Conservation (phyloP, 495 filamentous ascomycete genomes). For the Hypoxylon subgilvum region DNA sequence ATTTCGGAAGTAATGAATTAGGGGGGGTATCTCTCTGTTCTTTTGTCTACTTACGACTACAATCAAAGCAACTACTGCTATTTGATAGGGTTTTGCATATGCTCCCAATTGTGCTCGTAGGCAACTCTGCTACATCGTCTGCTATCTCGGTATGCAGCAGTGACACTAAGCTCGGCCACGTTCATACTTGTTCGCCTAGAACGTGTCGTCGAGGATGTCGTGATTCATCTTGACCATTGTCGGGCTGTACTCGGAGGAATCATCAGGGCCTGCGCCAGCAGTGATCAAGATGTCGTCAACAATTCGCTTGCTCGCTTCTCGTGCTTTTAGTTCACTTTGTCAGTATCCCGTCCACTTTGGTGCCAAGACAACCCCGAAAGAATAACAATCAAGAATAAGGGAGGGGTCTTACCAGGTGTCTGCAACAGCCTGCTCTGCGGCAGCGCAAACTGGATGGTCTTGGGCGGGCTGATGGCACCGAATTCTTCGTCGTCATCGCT, state of each 20-base stretch:
- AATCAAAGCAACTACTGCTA: constrained; percentile 11
- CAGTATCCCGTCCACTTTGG: constrained; percentile 1
- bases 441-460: constrained; percentile 96
- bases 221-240: constrained; percentile 74
- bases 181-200: constrained; percentile 47
- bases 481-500: constrained; percentile 67
- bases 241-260: constrained; percentile 68
- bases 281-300: constrained; percentile 89
- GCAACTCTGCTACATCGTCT: neutral
- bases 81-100: neutral
- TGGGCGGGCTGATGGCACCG: constrained; percentile 82
- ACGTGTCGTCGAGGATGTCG: constrained; percentile 72
- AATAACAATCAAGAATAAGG: no score
- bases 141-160: neutral
- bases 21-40: constrained; percentile 35
- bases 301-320: constrained; percentile 89
- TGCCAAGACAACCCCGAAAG: no score
- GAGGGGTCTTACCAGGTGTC: constrained; percentile 74
- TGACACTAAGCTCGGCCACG: neutral
- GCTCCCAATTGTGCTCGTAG: neutral
- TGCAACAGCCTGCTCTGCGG: constrained; percentile 85
- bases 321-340: constrained; percentile 55
- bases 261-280: constrained; percentile 71
- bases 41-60: constrained; percentile 23
- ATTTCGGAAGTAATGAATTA: constrained; percentile 1